Evolutionary conservation across 345 rosid species (phyloP).

Genomic region (Moringa oleifera): DNA sequence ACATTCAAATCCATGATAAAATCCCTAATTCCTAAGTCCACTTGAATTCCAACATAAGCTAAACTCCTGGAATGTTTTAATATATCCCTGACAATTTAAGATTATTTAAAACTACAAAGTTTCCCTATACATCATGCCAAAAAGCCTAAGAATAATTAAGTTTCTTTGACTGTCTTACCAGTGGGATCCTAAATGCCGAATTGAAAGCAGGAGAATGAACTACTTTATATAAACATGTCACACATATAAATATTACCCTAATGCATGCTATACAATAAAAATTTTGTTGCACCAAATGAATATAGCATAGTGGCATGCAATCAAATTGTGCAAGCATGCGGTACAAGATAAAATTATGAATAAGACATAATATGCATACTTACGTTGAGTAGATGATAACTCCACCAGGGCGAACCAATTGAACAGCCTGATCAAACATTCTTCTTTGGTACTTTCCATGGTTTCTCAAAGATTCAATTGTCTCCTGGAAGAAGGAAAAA

Average conservation of each 20-base stretch:
- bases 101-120: too few relatives aligned
- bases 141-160: too few relatives aligned
- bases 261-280: background rate
- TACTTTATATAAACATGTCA: background rate
- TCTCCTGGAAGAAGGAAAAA: conserved; percentile 48
- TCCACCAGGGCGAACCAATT: conserved; percentile 93
- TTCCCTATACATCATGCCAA: too few relatives aligned
- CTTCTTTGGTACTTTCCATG: conserved; percentile 82
- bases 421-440: conserved; percentile 98
- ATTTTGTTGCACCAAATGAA: too few relatives aligned
- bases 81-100: too few relatives aligned
- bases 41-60: too few relatives aligned
- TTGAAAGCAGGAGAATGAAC: too few relatives aligned
- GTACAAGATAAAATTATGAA: background rate
- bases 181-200: too few relatives aligned
- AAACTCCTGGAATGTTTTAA: too few relatives aligned
- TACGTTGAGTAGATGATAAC: conserved; percentile 93
- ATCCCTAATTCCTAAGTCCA: too few relatives aligned
- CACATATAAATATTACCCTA: background rate
- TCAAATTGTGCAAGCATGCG: background rate
- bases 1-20: too few relatives aligned
- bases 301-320: background rate
- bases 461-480: conserved; percentile 68
- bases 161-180: too few relatives aligned
- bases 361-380: conserved; percentile 23